Evolutionary conservation across 257 asterid genomes (phyloP), one percentile per base, ranked within the genome.

Genomic region (Penstemon barbatus): DNA sequence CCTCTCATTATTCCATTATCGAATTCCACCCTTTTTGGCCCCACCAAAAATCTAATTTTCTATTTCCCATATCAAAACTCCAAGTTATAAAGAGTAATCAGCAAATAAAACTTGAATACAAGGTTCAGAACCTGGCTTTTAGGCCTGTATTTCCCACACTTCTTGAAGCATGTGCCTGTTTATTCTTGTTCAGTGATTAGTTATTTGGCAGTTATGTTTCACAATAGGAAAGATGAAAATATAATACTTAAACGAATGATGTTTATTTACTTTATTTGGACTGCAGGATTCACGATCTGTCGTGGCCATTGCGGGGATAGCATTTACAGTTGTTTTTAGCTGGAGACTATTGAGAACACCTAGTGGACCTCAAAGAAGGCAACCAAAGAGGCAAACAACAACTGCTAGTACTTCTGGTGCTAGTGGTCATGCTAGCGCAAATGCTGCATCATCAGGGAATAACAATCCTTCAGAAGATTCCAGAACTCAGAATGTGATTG

Each of bases 221-320:
- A 43, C 57, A 44, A 48, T 44, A 33, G 45, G 40, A 55, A 67
- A 18, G 15, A 62, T 41, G 39, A 39, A 39, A 63, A 59, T 15
- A 8, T 39, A n/a, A 61, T 42, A 4, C 4, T 51, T 46, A 13
- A 10, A 25, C 10, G 38, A 61, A 37, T 39, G 7, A 51, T 61
- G 7, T 54, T 41, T 66, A 40, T 36, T 62, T 46, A 72, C 62
- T 63, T 36, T 48, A 38, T n/a, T 61, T 58, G 63, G 15, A 68
- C 73, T 76, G 71, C 83, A 91, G 98, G 96, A 91, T 83, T 72
- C 87, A 44, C 84, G 91, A 65, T 84, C 95, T 38, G 77, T 83
- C 69, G 98, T 93, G 71, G 88, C 96, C 73, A 68, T 91, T 60
- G 96, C 96, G 45, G 96, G 91, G 53, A 74, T 91, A 76, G 96